A percentile compares a stretch with the other conserved stretches of the same genome.
Evolutionary conservation across 2,329 filamentous ascomycete genomes (phyloP).

Genomic region (Aspergillus fijiensis): DNA sequence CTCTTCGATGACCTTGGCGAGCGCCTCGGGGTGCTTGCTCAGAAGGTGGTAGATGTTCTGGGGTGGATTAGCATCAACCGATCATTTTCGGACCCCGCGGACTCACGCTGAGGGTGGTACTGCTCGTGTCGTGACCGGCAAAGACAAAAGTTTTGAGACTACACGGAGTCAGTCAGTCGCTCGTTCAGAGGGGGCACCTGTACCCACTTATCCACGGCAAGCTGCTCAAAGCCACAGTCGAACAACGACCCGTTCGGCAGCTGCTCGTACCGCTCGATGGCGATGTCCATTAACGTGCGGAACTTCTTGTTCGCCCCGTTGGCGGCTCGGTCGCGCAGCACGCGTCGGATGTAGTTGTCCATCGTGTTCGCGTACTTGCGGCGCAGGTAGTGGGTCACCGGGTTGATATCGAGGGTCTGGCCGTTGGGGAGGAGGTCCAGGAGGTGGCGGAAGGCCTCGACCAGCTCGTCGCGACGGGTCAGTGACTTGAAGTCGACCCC

Average conservation of each 20-base stretch:
- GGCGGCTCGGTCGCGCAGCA: neutral
- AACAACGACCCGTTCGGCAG: no score
- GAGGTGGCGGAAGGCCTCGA: neutral
- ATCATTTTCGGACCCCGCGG: no score
- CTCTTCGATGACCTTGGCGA: conserved; percentile 8
- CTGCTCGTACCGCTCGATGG: no score
- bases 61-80: no score
- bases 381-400: neutral
- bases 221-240: no score
- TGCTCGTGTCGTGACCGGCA: conserved; percentile 6
- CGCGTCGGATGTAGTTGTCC: neutral
- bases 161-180: neutral
- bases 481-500: neutral
- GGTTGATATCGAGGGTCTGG: neutral
- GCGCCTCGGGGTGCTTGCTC: conserved; percentile 5
- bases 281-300: no score
- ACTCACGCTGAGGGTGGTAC: neutral
- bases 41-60: conserved; percentile 4
- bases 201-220: neutral
- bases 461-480: no score
- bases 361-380: neutral
- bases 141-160: conserved; percentile 7
- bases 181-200: neutral
- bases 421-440: neutral
- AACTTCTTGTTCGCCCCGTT: no score